Conservation (phyloP, 1,284 basidiomycete genomes). For the Fomitopsis betulina region DNA sequence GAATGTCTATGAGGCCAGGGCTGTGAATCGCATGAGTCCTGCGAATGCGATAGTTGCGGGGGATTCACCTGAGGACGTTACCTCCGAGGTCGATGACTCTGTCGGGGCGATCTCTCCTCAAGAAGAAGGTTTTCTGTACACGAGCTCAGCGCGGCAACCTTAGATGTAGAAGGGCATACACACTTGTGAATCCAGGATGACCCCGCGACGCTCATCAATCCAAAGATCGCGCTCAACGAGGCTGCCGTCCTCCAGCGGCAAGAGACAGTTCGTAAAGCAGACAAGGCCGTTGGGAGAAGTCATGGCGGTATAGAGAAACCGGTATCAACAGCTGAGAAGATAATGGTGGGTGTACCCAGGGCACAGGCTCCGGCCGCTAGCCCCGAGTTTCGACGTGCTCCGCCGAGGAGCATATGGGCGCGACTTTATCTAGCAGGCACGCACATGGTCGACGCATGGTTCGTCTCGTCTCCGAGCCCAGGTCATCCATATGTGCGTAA, state of each 20-base stretch:
- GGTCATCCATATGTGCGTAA: too few species aligned
- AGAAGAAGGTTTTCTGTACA: constrained; percentile 59
- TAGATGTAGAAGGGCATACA: constrained; percentile 3
- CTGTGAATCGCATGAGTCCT: constrained; percentile 30
- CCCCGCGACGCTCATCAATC: constrained; percentile 67
- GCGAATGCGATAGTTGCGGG: too few species aligned
- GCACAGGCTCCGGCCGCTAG: background rate
- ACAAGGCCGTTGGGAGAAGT: constrained; percentile 57
- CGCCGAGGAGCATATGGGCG: constrained; percentile 9
- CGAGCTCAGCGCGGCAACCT: too few species aligned
- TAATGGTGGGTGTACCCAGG: too few species aligned
- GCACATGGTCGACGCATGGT: background rate
- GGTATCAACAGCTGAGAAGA: too few species aligned
- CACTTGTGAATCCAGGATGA: constrained; percentile 73
- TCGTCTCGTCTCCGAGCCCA: too few species aligned
- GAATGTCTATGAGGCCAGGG: constrained; percentile 76
- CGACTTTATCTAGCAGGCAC: constrained; percentile 1
- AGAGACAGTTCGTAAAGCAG: constrained; percentile 82
- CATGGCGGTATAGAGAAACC: constrained; percentile 20
- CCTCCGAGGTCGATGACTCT: constrained; percentile 63
- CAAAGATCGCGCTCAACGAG: constrained; percentile 68
- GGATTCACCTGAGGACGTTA: constrained; percentile 62
- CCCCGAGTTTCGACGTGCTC: constrained; percentile 1
- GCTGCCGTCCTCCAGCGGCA: constrained; percentile 73
- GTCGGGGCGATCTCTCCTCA: constrained; percentile 55